Conservation (phyloP, 352 stramenopile species). For the Globisporangium emineosum region DNA sequence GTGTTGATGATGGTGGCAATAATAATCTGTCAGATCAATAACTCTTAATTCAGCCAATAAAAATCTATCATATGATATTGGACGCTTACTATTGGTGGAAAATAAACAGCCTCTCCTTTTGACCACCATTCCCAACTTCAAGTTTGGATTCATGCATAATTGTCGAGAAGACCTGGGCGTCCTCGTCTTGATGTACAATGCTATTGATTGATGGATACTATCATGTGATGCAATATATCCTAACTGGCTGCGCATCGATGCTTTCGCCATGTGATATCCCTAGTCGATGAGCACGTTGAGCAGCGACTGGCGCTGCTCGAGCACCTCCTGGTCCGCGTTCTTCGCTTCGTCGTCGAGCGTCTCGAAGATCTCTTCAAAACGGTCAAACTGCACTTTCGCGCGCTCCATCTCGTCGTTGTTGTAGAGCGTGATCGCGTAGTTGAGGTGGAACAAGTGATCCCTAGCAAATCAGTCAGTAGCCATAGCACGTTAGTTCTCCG, state of each 20-base stretch:
- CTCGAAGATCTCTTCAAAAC: constrained; percentile 83
- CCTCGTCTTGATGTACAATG: too few species aligned
- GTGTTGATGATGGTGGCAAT: not conserved
- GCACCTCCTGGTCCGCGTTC: constrained; percentile 60
- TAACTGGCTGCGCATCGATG: too few species aligned
- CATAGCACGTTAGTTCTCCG: not conserved
- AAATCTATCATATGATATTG: not conserved
- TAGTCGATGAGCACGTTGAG: constrained; percentile 64
- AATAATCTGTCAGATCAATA: not conserved
- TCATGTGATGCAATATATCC: too few species aligned
- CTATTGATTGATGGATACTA: too few species aligned
- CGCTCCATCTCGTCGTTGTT: constrained; percentile 90
- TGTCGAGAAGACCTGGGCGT: too few species aligned
- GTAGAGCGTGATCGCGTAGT: constrained; percentile 87
- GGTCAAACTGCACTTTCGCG: constrained; percentile 78
- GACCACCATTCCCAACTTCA: not conserved
- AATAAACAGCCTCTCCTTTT: not conserved
- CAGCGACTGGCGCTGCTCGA: constrained; percentile 72
- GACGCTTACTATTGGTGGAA: not conserved
- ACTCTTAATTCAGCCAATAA: not conserved
- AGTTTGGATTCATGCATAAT: not conserved
- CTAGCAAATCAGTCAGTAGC: constrained; percentile 25
- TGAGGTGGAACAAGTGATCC: constrained; percentile 86
- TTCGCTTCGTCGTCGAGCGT: constrained; percentile 64
- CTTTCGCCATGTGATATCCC: constrained; percentile 1